Evolutionary conservation across 2,329 filamentous ascomycete genomes (phyloP), one percentile per base, ranked within the genome.

Genomic region (Claviceps sorghi): DNA sequence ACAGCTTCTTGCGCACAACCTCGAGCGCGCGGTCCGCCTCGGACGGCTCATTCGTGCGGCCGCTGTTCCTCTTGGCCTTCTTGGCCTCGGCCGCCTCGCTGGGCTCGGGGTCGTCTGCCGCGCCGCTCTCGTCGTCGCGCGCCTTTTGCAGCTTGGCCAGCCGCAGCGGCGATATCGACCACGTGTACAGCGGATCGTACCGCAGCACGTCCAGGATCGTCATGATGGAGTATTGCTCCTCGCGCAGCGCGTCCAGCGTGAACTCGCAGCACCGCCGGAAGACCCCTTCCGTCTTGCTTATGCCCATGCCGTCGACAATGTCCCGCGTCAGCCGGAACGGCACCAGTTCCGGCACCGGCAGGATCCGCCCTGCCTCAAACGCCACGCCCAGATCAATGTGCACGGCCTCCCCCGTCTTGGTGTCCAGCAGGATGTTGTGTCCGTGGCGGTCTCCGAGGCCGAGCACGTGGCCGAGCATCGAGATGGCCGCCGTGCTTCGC

Each of bases 241-340:
- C 86, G n/a, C 93, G 83, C 38, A 99, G 73, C 1, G 94, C 90
- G 56, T 96, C 89, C 34, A 99, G 79, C 0, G 90, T 97, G 65
- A 97, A 97, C 65, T 99, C 94, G 66, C 93, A 98, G 69, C 91
- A 97, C n/a, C 94, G 82, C 8, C 93, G 81, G 72, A 97, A 98
- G 0, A 97, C 89, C 3, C 93, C 93, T 67, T 99, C 94, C 0
- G 90, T 95, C 61, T 87, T 88, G 2, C 88, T 94, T 58, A 95
- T 85, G 30, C 93, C 93, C 87, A 99, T 96, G 29, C 88, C 94
- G 63, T 98, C 94, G 5, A 97, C 87, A 51, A 98, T 83, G 61
- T 99, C 93, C 51, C 93, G 79, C 10, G 93, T 97, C 51, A 98
- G 72, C 0, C 93, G 82, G 74, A 99, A 99, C 0, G 93, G 94